Percentiles rank a stretch among this genome's conserved stretches.
phyloP scores from a whole-genome alignment of 179 eudicot genomes.

The Silene vulgaris region DNA sequence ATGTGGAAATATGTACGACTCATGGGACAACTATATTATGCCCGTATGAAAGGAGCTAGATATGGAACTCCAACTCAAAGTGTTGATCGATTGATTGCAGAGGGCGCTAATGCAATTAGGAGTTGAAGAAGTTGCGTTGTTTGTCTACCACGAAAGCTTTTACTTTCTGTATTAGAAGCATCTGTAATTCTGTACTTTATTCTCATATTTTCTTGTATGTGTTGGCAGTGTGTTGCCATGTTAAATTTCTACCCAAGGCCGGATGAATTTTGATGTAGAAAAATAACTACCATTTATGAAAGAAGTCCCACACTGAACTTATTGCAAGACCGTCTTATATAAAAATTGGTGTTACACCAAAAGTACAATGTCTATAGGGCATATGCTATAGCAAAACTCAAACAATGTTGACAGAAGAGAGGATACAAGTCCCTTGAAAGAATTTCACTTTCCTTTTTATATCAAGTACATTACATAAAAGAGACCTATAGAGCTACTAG shows the following conservation, averaged over 20 bases:
- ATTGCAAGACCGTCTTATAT: too few species aligned
- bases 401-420: too few species aligned
- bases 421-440: not conserved
- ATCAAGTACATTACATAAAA: not conserved
- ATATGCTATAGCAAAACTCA: too few species aligned
- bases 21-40: not conserved
- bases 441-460: not conserved
- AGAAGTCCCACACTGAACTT: too few species aligned
- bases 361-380: too few species aligned
- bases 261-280: not conserved
- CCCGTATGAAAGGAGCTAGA: not conserved
- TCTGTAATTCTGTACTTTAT: not conserved
- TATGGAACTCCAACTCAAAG: not conserved
- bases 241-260: not conserved
- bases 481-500: not conserved
- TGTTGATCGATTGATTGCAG: not conserved
- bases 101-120: not conserved
- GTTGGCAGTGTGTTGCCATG: not conserved
- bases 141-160: slow-evolving; percentile 12
- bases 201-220: not conserved
- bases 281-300: too few species aligned
- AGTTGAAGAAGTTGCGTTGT: not conserved
- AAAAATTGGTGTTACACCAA: too few species aligned
- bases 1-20: too few species aligned
- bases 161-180: slow-evolving; percentile 5